phyloP scores from a whole-genome alignment of 768 basidiomycete genomes.

The Tylopilus felleus region DNA sequence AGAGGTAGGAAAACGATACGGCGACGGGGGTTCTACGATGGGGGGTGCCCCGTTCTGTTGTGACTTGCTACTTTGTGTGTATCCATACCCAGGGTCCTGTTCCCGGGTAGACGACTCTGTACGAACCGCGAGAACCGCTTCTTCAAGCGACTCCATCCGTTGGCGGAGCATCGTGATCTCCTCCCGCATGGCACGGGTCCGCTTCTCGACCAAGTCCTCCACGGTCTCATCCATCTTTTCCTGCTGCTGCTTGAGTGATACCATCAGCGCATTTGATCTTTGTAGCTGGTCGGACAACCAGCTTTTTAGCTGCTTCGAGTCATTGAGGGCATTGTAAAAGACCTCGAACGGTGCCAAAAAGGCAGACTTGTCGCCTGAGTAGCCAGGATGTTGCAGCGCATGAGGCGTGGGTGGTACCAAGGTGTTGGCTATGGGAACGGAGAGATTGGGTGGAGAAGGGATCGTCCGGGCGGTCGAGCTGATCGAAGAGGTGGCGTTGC shows the following conservation, averaged over 20 bases:
- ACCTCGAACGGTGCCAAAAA: conserved; percentile 80
- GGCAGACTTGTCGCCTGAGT: conserved; percentile 63
- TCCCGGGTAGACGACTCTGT: conserved; percentile 18
- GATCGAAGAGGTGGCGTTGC: conserved; percentile 16
- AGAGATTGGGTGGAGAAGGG: conserved; percentile 54
- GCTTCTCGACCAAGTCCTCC: conserved; percentile 58
- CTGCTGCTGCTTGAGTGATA: conserved; percentile 54
- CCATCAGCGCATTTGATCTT: conserved; percentile 54
- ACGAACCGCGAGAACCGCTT: conserved; percentile 32
- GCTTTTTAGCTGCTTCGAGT: conserved; percentile 71
- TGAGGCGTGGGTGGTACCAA: conserved; percentile 69
- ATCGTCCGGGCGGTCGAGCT: conserved; percentile 30
- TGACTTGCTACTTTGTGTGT: conserved; percentile 23
- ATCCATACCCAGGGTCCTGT: conserved; percentile 16
- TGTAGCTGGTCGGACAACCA: conserved; percentile 76
- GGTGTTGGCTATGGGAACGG: conserved; percentile 64
- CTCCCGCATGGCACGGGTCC: conserved; percentile 52
- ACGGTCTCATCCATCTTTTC: conserved; percentile 60
- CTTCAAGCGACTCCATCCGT: conserved; percentile 69
- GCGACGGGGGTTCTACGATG: conserved; percentile 32
- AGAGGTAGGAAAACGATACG: conserved; percentile 49
- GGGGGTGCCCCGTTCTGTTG: conserved; percentile 38
- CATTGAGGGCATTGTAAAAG: conserved; percentile 83
- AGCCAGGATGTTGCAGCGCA: conserved; percentile 58
- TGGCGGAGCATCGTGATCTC: conserved; percentile 60